Evolutionary conservation across 139 green algal genomes (phyloP), one percentile per base, ranked within the genome.

Genomic region (Coccomyxa sp.): DNA sequence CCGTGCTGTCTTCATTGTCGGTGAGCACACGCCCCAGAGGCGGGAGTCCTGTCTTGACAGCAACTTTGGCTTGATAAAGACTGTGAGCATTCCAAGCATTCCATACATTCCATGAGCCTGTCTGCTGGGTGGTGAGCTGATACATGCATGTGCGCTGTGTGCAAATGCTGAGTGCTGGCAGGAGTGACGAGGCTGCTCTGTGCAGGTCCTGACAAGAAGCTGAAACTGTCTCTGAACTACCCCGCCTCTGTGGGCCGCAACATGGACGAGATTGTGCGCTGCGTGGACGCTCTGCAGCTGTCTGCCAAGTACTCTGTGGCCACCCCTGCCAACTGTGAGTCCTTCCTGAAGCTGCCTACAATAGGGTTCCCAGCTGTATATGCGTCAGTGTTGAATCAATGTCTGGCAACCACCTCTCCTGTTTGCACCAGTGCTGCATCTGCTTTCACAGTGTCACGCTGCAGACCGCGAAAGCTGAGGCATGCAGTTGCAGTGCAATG

Each of bases 1-100:
- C 83, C 69, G 83, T 29, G 82, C 88, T 29, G 88, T 92, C 24
- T 92, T 90, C 81, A 88, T 92, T 38, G 86, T 92, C 69, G 84
- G 78, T 36, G 18, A 64, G 50, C n/a, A n/a, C n/a, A n/a, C n/a
- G n/a, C n/a, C n/a, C n/a, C n/a, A n/a, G n/a, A n/a, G n/a, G n/a
- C n/a, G n/a, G n/a, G n/a, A n/a, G n/a, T n/a, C n/a, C n/a, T n/a
- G n/a, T n/a, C n/a, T n/a, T n/a, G n/a, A n/a, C n/a, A n/a, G n/a
- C n/a, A n/a, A n/a, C n/a, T n/a, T n/a, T n/a, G n/a, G n/a, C n/a
- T n/a, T n/a, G n/a, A n/a, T n/a, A n/a, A n/a, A n/a, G n/a, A n/a
- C n/a, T n/a, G n/a, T n/a, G n/a, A n/a, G n/a, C n/a, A n/a, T n/a
- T n/a, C n/a, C n/a, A n/a, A n/a, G n/a, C n/a, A n/a, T n/a, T n/a